Percentiles rank a stretch among this genome's conserved stretches.
Conservation (phyloP, 2,329 filamentous ascomycete genomes). For the Cadophora sp. region DNA sequence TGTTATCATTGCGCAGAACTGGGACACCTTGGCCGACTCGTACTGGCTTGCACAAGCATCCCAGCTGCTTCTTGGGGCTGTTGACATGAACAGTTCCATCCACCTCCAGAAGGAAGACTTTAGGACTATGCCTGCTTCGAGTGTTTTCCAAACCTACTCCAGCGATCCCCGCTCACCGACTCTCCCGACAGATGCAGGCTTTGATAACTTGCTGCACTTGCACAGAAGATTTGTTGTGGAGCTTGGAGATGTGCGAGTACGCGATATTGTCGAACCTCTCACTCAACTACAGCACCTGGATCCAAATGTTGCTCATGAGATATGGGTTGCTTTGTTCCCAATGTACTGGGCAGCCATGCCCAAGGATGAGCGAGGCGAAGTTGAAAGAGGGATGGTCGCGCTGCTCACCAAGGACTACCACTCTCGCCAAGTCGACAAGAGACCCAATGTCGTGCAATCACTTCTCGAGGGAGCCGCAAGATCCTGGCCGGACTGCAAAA, state of each 20-base stretch:
- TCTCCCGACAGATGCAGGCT: constrained; percentile 80
- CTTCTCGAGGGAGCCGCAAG: constrained; percentile 87
- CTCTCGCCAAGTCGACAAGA: constrained; percentile 89
- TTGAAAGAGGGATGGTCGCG: constrained; percentile 90
- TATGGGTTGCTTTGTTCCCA: constrained; percentile 92
- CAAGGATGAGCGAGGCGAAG: constrained; percentile 86
- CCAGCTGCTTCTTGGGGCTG: constrained; percentile 87
- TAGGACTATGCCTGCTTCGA: constrained; percentile 74
- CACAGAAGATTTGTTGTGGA: constrained; percentile 87
- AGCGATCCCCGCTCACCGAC: constrained; percentile 70
- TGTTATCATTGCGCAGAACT: constrained; percentile 90
- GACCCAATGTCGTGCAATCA: constrained; percentile 94
- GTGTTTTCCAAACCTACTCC: constrained; percentile 74
- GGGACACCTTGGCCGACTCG: constrained; percentile 92
- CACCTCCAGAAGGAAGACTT: constrained; percentile 87
- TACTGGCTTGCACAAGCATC: constrained; percentile 98
- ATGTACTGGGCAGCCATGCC: constrained; percentile 91
- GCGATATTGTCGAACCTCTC: constrained; percentile 89
- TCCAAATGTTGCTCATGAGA: constrained; percentile 78
- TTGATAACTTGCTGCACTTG: constrained; percentile 78
- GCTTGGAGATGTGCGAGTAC: constrained; percentile 83
- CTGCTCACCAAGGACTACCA: constrained; percentile 96
- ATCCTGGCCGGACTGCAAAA: constrained; percentile 85
- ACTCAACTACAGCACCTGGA: constrained; percentile 93
- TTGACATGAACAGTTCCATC: constrained; percentile 82